Base-by-base conservation (phyloP, 306 rosid species). In the Medicago ruthenica region DNA sequence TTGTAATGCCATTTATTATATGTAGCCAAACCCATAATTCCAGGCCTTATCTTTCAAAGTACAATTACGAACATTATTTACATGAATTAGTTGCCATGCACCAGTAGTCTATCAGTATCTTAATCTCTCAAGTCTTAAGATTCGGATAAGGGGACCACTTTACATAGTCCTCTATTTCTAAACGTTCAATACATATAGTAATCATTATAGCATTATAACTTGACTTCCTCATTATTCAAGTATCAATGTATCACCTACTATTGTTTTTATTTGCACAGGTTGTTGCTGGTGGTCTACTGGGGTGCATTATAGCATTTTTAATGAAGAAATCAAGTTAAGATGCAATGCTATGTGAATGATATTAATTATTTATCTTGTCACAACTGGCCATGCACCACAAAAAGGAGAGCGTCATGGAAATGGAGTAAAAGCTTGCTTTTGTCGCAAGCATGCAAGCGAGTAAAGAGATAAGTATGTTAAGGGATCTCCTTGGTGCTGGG, bases 201-300 rank as follows among this genome's bases (percentile, higher is more conserved):
- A 24, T 57, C 24, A 42, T 39, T 51, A 60, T 36, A 34, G 37
- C 37, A 34, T 34, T 34, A 5, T 34, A 34, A 34, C 37, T 34
- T 5, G 37, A 34, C 37, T 27, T 27, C 34, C 37, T 34, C 37
- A 34, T 34, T 34, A 34, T 34, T 34, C 37, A 34, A 34, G 37
- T 4, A 34, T 10, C 71, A 22, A 37, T 14, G 66, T 51, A 11
- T 37, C 24, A 58, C 31, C 16, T 67, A 41, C 48, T 7, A 6
- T 40, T 58, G 21, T 82, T 59, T 15, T 67, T 34, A 68, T 51
- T 76, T 62, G 24, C 63, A 14, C 88, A 93, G 97, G 98, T 92
- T 83, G 69, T 70, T 82, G 93, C 93, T 14, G 98, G 98, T 76
- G 90, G 93, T 44, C 15, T 94, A 67, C 45, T 90, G 85, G 98